phyloP scores from a whole-genome alignment of 176 grass and related monocot genomes.

The Leersia perrieri region DNA sequence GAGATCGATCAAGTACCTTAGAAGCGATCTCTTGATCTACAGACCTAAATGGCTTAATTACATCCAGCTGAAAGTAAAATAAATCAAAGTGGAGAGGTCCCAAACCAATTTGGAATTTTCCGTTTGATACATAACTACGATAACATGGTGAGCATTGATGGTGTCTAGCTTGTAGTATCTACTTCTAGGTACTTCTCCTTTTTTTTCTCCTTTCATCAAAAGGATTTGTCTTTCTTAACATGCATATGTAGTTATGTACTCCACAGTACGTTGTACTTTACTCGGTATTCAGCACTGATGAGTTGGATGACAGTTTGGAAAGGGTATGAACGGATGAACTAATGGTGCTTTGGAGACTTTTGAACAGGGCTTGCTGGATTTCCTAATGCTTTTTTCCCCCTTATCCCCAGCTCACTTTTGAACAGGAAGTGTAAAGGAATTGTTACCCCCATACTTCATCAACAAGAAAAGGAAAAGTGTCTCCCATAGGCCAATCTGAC shows the following conservation, averaged over 20 bases:
- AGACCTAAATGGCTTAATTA: too few relatives aligned
- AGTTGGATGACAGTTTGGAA: slow-evolving; percentile 21
- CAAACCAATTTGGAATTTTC: background rate
- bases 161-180: too few relatives aligned
- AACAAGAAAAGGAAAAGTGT: background rate
- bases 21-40: too few relatives aligned
- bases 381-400: background rate
- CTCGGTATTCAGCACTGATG: background rate
- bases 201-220: too few relatives aligned
- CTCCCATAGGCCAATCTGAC: background rate
- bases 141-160: slow-evolving; percentile 24
- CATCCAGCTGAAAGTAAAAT: too few relatives aligned
- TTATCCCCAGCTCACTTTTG: background rate
- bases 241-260: background rate
- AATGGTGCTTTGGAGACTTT: background rate
- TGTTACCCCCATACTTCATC: background rate
- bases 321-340: background rate
- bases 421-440: background rate
- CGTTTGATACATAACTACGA: background rate
- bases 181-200: too few relatives aligned
- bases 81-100: too few relatives aligned
- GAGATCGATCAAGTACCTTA: too few relatives aligned
- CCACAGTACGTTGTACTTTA: background rate
- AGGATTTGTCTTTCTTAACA: background rate
- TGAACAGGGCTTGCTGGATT: background rate